Percentiles rank a stretch among this genome's conserved stretches.
phyloP scores from a whole-genome alignment of 805 yeast genomes.

The Kodamaea nitidulidarum region DNA sequence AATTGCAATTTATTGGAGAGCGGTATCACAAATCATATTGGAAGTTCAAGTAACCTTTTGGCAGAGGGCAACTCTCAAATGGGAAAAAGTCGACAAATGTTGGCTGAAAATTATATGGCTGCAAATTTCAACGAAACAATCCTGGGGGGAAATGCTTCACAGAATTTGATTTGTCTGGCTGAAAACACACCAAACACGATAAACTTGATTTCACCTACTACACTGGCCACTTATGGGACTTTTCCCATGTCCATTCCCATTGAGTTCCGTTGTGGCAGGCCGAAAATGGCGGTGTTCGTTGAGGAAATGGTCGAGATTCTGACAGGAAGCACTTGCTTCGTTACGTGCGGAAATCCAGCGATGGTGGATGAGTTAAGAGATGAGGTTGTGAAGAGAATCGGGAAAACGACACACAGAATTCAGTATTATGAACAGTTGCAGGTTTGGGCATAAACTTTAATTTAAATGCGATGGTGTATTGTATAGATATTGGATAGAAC shows the following conservation, averaged over 20 bases:
- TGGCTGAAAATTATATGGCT: too few species aligned
- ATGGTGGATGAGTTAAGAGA: slow-evolving; percentile 32
- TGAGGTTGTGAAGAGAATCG: slow-evolving; percentile 41
- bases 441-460: slow-evolving; percentile 57
- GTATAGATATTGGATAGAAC: neutral
- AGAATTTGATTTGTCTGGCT: too few species aligned
- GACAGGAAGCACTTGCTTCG: slow-evolving; percentile 19
- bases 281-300: slow-evolving; percentile 10
- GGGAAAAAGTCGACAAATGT: too few species aligned
- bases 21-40: too few species aligned
- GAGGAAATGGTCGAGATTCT: slow-evolving; percentile 10
- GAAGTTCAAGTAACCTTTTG: too few species aligned
- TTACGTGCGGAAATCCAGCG: slow-evolving; percentile 30
- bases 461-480: too few species aligned
- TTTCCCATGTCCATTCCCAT: slow-evolving; percentile 13
- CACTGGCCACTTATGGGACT: neutral
- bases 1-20: too few species aligned
- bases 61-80: too few species aligned
- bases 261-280: slow-evolving; percentile 35
- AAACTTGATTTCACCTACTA: too few species aligned
- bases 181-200: too few species aligned
- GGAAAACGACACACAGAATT: slow-evolving; percentile 42
- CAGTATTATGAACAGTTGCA: slow-evolving; percentile 75
- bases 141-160: too few species aligned
- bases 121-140: too few species aligned